These are phyloP conservation scores for Trypanosoma theileri DNA, from an alignment of 208 protist species.

Conservation along the genomic window DNA sequence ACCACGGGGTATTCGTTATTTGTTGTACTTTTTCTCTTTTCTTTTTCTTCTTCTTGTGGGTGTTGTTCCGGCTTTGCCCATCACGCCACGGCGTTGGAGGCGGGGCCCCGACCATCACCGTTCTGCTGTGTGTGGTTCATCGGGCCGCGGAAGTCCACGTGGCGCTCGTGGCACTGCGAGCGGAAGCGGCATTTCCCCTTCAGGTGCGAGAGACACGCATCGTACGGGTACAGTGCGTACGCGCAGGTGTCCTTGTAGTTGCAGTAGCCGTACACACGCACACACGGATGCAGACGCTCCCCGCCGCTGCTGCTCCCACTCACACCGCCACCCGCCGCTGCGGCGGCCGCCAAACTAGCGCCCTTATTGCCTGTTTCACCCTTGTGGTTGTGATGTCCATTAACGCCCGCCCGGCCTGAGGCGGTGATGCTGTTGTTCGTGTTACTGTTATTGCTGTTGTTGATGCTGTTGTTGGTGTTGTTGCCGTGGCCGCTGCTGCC, in stretches of 20 bases:
- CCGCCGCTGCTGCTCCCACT: conserved; percentile 10
- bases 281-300: conserved; percentile 82
- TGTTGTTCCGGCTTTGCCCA: background rate
- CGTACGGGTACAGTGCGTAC: conserved; percentile 87
- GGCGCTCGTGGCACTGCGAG: conserved; percentile 83
- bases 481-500: conserved; percentile 6
- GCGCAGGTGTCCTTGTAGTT: conserved; percentile 87
- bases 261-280: conserved; percentile 88
- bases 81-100: background rate
- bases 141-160: conserved; percentile 81
- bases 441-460: conserved; percentile 25
- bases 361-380: conserved; percentile 9
- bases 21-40: conserved; percentile 1
- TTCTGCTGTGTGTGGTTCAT: conserved; percentile 41
- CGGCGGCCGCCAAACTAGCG: background rate
- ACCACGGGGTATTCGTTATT: background rate
- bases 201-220: conserved; percentile 85
- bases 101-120: background rate
- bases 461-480: conserved; percentile 17
- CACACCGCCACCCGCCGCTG: too few relatives aligned
- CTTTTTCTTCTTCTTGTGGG: background rate
- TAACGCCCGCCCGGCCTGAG: background rate
- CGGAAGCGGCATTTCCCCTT: conserved; percentile 89
- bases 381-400: conserved; percentile 17
- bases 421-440: conserved; percentile 17